phyloP scores from a whole-genome alignment of 495 filamentous ascomycete species.

The Penicillium taxi region DNA sequence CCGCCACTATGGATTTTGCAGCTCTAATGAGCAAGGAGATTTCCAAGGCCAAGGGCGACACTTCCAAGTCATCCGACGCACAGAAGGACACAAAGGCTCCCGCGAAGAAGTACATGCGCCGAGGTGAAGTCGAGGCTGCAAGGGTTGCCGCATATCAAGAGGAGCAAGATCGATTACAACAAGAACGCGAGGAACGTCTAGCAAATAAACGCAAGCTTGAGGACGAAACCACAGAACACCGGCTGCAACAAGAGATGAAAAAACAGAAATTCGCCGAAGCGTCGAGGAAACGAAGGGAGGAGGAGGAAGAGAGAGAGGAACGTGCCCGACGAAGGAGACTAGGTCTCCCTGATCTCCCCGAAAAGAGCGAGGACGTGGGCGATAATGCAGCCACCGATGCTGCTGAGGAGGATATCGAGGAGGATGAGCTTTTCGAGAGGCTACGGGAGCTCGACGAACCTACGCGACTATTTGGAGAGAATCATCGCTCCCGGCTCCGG shows the following conservation, averaged over 20 bases:
- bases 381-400: slow-evolving; percentile 32
- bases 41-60: slow-evolving; percentile 57
- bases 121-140: slow-evolving; percentile 76
- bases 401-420: slow-evolving; percentile 59
- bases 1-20: slow-evolving; percentile 79
- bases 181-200: slow-evolving; percentile 56
- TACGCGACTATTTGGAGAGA: slow-evolving; percentile 72
- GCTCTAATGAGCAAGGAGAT: slow-evolving; percentile 86
- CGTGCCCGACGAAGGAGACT: slow-evolving; percentile 45
- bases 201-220: slow-evolving; percentile 81
- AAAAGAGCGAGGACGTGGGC: slow-evolving; percentile 28
- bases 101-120: slow-evolving; percentile 75
- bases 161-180: slow-evolving; percentile 63
- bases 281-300: slow-evolving; percentile 56
- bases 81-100: slow-evolving; percentile 16
- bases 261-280: slow-evolving; percentile 74
- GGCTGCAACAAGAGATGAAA: slow-evolving; percentile 67
- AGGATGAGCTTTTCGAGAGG: slow-evolving; percentile 58
- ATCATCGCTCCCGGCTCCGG: slow-evolving; percentile 55
- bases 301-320: slow-evolving; percentile 55
- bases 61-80: slow-evolving; percentile 19
- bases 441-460: slow-evolving; percentile 69
- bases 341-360: slow-evolving; percentile 66
- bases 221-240: slow-evolving; percentile 68
- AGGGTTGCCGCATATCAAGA: slow-evolving; percentile 73